phyloP scores from a whole-genome alignment of 2,329 filamentous ascomycete genomes.

The Talaromyces funiculosus region DNA sequence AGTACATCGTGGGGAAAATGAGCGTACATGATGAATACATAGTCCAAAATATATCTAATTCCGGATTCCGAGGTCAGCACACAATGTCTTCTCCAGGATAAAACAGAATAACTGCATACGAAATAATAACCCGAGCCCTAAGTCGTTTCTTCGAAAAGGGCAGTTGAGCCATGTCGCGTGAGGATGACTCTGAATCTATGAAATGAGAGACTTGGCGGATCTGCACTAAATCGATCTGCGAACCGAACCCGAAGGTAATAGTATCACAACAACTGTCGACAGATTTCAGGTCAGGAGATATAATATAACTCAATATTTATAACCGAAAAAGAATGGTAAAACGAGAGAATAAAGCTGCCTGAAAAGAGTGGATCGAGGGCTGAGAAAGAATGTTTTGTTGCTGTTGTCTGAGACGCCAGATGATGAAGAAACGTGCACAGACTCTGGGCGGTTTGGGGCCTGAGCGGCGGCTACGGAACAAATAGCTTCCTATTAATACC shows the following conservation, averaged over 20 bases:
- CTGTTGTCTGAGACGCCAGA: background rate
- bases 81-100: background rate
- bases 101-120: constrained; percentile 33
- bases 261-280: background rate
- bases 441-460: background rate
- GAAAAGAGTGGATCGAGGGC: background rate
- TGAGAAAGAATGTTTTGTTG: background rate
- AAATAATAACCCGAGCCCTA: constrained; percentile 47
- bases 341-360: background rate
- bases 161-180: constrained; percentile 24
- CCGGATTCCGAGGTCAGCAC: background rate
- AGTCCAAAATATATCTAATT: constrained; percentile 52
- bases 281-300: background rate
- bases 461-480: background rate
- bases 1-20: background rate
- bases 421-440: background rate
- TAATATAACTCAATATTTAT: background rate
- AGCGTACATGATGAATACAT: constrained; percentile 53
- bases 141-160: constrained; percentile 50
- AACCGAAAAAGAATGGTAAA: background rate
- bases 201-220: background rate
- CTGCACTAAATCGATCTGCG: background rate
- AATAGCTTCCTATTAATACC: background rate
- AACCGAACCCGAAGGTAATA: background rate
- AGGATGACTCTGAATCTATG: background rate